A percentile compares a stretch with the other conserved stretches of the same genome.
Evolutionary conservation across 495 filamentous ascomycete species (phyloP).

Genomic region (Penicillium odoratum): DNA sequence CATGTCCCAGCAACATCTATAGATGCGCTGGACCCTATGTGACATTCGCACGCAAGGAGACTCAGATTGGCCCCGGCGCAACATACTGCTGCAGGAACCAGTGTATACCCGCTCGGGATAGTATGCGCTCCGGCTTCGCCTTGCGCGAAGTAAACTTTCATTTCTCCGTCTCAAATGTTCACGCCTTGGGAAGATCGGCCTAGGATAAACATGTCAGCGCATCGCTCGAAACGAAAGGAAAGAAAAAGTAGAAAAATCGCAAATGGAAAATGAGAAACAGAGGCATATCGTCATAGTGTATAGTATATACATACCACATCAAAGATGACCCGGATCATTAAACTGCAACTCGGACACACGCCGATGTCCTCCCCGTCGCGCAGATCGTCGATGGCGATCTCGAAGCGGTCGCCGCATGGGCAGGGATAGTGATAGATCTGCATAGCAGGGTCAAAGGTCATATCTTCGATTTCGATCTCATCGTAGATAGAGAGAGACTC

Average conservation of each 20-base stretch:
- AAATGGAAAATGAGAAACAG: not conserved
- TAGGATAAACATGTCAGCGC: constrained; percentile 24
- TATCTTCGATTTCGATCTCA: constrained; percentile 99
- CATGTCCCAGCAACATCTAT: not conserved
- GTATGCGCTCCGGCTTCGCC: not conserved
- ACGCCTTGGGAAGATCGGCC: constrained; percentile 48
- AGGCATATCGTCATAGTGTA: not conserved
- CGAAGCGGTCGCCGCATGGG: constrained; percentile 95
- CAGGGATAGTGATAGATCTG: constrained; percentile 95
- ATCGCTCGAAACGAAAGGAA: not conserved
- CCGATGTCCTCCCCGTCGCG: constrained; percentile 88
- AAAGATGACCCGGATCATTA: constrained; percentile 95
- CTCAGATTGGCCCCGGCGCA: not conserved
- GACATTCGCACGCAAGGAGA: not conserved
- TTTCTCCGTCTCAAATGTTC: constrained; percentile 6
- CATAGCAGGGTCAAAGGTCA: constrained; percentile 82
- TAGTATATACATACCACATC: constrained; percentile 62
- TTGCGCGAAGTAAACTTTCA: not conserved
- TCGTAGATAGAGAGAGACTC: constrained; percentile 81
- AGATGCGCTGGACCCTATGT: not conserved
- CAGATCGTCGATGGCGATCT: constrained; percentile 83
- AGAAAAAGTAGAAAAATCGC: not conserved
- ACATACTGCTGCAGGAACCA: not conserved
- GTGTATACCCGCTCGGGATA: not conserved
- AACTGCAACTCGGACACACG: constrained; percentile 92